phyloP scores from a whole-genome alignment of 2,329 filamentous ascomycete genomes.

The Zasmidium angulare region DNA sequence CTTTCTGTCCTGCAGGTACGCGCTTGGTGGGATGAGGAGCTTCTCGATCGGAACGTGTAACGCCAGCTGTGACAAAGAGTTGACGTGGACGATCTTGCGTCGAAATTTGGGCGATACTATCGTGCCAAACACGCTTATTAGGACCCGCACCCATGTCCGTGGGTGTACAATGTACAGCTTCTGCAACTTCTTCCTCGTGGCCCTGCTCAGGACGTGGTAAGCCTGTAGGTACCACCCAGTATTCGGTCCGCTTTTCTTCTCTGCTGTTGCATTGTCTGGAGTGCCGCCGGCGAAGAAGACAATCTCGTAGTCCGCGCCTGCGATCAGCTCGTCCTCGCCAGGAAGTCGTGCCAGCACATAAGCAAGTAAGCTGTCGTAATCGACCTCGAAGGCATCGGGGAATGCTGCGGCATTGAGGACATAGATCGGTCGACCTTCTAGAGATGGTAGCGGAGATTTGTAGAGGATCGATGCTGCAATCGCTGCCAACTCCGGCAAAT shows the following conservation, averaged over 20 bases:
- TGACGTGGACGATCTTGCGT: constrained; percentile 58
- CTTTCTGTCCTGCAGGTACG: constrained; percentile 55
- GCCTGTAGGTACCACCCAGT: constrained; percentile 60
- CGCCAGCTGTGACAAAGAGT: constrained; percentile 50
- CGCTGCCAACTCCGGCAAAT: constrained; percentile 48
- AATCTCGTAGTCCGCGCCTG: constrained; percentile 56
- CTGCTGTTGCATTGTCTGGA: constrained; percentile 42
- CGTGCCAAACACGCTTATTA: constrained; percentile 57
- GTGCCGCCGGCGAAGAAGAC: constrained; percentile 59
- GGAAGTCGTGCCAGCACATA: constrained; percentile 57
- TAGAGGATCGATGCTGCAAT: constrained; percentile 56
- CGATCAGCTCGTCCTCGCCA: constrained; percentile 55
- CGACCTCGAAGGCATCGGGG: constrained; percentile 53
- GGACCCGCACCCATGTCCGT: constrained; percentile 56
- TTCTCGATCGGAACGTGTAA: constrained; percentile 53
- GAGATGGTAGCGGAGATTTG: constrained; percentile 52
- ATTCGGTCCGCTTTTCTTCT: constrained; percentile 50
- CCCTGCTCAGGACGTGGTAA: constrained; percentile 56
- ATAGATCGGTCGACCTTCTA: constrained; percentile 51
- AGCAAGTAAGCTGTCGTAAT: constrained; percentile 56
- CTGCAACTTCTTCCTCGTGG: constrained; percentile 56
- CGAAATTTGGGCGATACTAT: constrained; percentile 59
- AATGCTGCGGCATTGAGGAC: constrained; percentile 59
- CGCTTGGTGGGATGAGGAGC: constrained; percentile 54
- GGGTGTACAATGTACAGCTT: constrained; percentile 60